Percentiles rank a stretch among this genome's conserved stretches.
phyloP scores from a whole-genome alignment of 257 asterid species.

The Paraleonurus japonicus region DNA sequence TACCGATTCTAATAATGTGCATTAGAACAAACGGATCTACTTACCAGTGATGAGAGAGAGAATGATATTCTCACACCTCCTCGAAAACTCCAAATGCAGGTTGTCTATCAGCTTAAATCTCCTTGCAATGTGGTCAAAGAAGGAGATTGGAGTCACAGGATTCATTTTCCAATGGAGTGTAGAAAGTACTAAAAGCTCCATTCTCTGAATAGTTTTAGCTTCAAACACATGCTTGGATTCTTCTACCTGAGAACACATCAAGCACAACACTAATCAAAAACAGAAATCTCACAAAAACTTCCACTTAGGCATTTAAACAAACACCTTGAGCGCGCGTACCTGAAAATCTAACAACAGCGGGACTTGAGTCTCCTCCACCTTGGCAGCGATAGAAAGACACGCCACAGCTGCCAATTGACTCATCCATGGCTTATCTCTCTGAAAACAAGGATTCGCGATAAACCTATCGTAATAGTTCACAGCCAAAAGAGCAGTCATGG shows the following conservation, averaged over 20 bases:
- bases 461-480: constrained; percentile 69
- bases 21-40: constrained; percentile 21
- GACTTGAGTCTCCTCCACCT: constrained; percentile 85
- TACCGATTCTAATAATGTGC: neutral
- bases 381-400: constrained; percentile 86
- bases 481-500: constrained; percentile 67
- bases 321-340: constrained; percentile 41
- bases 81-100: constrained; percentile 51
- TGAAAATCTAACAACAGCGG: constrained; percentile 77
- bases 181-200: constrained; percentile 83
- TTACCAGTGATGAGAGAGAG: constrained; percentile 64
- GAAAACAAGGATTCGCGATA: constrained; percentile 45
- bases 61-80: constrained; percentile 55
- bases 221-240: constrained; percentile 72
- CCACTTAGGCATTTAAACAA: constrained; percentile 29
- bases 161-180: constrained; percentile 77
- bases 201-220: constrained; percentile 74
- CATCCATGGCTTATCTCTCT: constrained; percentile 92
- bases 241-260: constrained; percentile 49
- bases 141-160: constrained; percentile 78
- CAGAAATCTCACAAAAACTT: neutral
- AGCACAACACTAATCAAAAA: constrained; percentile 11
- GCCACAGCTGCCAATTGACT: constrained; percentile 81
- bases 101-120: constrained; percentile 51
- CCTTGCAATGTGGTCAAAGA: constrained; percentile 70